Evolutionary conservation across 1,284 basidiomycete genomes (phyloP), one percentile per base, ranked within the genome.

Genomic region (Singerocomus rubriflavus): DNA sequence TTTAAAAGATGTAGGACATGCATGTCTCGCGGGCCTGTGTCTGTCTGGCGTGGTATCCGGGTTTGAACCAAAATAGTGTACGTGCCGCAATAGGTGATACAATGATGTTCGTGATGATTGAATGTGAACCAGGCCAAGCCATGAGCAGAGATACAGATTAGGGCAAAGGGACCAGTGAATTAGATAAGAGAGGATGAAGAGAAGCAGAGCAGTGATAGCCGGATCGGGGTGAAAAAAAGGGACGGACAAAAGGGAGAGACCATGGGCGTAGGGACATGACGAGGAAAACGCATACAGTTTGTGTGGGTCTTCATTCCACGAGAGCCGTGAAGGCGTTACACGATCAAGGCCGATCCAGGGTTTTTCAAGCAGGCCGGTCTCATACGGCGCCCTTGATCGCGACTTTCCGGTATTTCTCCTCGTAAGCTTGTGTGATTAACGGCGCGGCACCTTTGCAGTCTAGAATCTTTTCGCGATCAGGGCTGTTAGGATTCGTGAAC

Each of bases 361-460:
- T 48, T 42, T 39, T 52, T 48, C 49, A 34, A 39, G 40, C 44
- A 8, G 21, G 30, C 48, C 26, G 39, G 35, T 44, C 39, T 65
- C 49, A 83, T 70, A 83, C 79, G 61, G 81, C 80, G 61, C 88
- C 88, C 71, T 77, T 88, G 69, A 91, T 89, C 57, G 75, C 75
- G 55, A 90, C 78, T 70, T 81, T 87, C 61, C 85, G 79, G 65
- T 89, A 90, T 69, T 84, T 90, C 66, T 82, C 80, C 63, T 89
- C 87, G 63, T 81, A 83, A 17, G 74, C 75, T 58, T 81, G 75
- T 33, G 74, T 66, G 52, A 91, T 77, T 55, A 75, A 71, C 32
- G 74, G 63, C 50, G 70, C 67, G 13, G 78, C 78, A 33, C 74
- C 67, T 69, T 80, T 87, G 73, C 87, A 91, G 58, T 89, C 85